These are phyloP conservation scores for Kalmusia sp. DNA, from an alignment of 2,329 filamentous ascomycete species.

Conservation along the genomic window DNA sequence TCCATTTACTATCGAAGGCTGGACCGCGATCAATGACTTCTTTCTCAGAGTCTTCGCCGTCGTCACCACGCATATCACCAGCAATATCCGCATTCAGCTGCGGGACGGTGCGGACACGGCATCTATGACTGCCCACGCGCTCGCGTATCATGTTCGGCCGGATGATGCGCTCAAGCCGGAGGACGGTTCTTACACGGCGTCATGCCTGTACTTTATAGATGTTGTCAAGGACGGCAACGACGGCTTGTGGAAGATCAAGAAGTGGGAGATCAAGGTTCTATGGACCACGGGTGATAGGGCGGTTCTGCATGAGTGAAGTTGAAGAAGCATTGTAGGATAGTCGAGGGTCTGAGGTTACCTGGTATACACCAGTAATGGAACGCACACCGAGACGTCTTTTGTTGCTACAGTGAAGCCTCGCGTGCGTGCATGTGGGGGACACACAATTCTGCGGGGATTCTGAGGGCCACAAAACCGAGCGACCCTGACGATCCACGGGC, in stretches of 20 bases:
- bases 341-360: too few species aligned
- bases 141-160: constrained; percentile 28
- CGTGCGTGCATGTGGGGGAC: not conserved
- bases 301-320: constrained; percentile 15
- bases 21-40: constrained; percentile 21
- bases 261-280: constrained; percentile 31
- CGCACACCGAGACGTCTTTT: too few species aligned
- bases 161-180: constrained; percentile 25
- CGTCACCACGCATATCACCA: constrained; percentile 30
- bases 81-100: constrained; percentile 29
- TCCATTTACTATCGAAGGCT: constrained; percentile 21
- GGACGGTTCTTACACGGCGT: constrained; percentile 27
- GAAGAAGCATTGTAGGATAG: too few species aligned
- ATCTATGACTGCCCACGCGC: constrained; percentile 24
- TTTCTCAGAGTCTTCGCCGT: constrained; percentile 24
- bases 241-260: constrained; percentile 33
- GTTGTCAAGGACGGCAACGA: constrained; percentile 23
- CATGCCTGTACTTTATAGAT: constrained; percentile 27
- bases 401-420: constrained; percentile 1
- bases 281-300: constrained; percentile 29
- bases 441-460: not conserved
- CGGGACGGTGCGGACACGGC: constrained; percentile 22
- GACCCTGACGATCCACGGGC: constrained; percentile 33
- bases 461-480: constrained; percentile 5
- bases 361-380: too few species aligned